Conservation (phyloP, 805 yeast species). For the Kurtzmaniella cleridarum region DNA sequence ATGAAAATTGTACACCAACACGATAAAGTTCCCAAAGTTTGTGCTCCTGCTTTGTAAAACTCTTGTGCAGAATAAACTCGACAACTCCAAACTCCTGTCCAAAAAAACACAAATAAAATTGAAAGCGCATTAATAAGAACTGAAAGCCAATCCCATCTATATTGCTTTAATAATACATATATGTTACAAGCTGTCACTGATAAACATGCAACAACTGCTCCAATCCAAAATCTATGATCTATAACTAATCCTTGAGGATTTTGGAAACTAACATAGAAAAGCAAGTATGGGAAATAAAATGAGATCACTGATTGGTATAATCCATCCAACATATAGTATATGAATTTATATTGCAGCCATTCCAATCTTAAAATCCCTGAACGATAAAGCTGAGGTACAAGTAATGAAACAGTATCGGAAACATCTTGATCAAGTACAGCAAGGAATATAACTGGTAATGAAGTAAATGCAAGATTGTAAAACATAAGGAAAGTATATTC, state of each 20-base stretch:
- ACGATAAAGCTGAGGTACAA: constrained; percentile 67
- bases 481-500: constrained; percentile 76
- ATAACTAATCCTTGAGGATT: constrained; percentile 50
- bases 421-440: constrained; percentile 78
- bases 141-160: constrained; percentile 75
- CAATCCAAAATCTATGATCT: constrained; percentile 69
- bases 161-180: constrained; percentile 62
- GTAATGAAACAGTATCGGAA: constrained; percentile 54
- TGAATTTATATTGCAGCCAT: constrained; percentile 57
- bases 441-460: constrained; percentile 68
- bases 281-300: constrained; percentile 61
- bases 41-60: constrained; percentile 60
- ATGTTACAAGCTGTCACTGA: constrained; percentile 61
- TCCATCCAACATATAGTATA: constrained; percentile 64
- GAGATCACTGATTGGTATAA: constrained; percentile 65
- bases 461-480: constrained; percentile 76
- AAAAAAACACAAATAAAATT: constrained; percentile 53
- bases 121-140: constrained; percentile 49
- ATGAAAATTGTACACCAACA: constrained; percentile 64
- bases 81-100: constrained; percentile 80
- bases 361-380: constrained; percentile 60
- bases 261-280: constrained; percentile 39
- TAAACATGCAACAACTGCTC: constrained; percentile 55
- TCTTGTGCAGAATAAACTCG: constrained; percentile 42
- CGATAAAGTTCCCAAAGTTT: constrained; percentile 52